Evolutionary conservation across 208 protist genomes (phyloP), one percentile per base, ranked within the genome.

Genomic region (Trypanosoma mega): DNA sequence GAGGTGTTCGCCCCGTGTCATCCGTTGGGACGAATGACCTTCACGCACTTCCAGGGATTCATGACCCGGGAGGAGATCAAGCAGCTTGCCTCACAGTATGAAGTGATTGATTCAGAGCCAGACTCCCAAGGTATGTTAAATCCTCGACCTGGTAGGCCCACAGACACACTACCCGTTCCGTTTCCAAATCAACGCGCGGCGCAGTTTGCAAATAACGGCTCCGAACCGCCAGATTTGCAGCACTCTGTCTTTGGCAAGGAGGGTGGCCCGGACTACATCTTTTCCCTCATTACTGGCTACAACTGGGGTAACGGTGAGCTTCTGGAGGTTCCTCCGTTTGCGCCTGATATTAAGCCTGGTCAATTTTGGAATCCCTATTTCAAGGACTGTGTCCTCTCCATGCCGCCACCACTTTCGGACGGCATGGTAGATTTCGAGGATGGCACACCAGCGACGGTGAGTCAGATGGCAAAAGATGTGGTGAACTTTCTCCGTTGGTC

Each of bases 311-410:
- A 97, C 67, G 97, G 97, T 45, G 82, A 93, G 72, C 77, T 94
- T 50, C 57, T 94, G 71, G 78, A 86, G 54, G 69, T 94, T 47
- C 87, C 87, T 5, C 87, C 87, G 14, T 94, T 90, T 50, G 83
- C 84, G 43, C 83, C 83, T 23, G 84, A 94, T 69, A 51, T 90
- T 56, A 90, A 91, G 75, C 83, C 89, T 12, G 85, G 86, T 5
- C 87, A 98, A 57, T 94, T 98, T 80, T 99, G 94, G 80, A 99
- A 99, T 78, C 97, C 97, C 8, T 99, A 99, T 87, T 99, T 99
- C 78, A 90, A 98, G 66, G 98, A 98, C 54, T 96, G 94, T 59
- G 88, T 96, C 43, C 97, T 99, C 69, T 96, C 89, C 63, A 99
- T 99, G 98, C 94, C 97, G 11, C 93, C 85, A 36, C 97, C 96